phyloP scores from a whole-genome alignment of 148 eudicot species.

The Arbutus unedo region DNA sequence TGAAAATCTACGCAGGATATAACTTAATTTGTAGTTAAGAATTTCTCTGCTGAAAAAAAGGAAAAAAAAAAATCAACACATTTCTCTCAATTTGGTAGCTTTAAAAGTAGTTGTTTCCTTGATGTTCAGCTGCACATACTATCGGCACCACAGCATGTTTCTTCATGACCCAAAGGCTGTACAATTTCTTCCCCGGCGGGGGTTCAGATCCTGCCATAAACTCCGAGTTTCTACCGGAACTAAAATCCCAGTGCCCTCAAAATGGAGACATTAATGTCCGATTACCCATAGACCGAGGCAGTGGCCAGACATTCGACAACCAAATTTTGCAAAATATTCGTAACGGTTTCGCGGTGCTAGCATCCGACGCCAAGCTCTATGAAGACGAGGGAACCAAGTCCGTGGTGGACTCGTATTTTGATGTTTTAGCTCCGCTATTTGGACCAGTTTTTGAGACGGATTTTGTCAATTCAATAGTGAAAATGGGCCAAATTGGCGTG shows the following conservation, averaged over 20 bases:
- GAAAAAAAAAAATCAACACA: neutral
- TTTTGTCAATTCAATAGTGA: slow-evolving; percentile 50
- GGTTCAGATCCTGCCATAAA: slow-evolving; percentile 52
- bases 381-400: slow-evolving; percentile 39
- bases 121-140: slow-evolving; percentile 49
- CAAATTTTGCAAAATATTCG: slow-evolving; percentile 43
- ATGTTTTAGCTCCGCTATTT: slow-evolving; percentile 14
- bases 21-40: no score
- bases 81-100: neutral
- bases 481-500: slow-evolving; percentile 53
- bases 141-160: slow-evolving; percentile 63
- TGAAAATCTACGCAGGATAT: no score
- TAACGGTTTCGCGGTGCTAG: slow-evolving; percentile 50
- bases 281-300: slow-evolving; percentile 41
- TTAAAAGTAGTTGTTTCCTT: neutral
- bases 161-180: slow-evolving; percentile 53
- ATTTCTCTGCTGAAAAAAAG: no score
- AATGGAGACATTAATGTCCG: slow-evolving; percentile 41
- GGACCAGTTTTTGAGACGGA: slow-evolving; percentile 46
- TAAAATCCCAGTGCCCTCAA: slow-evolving; percentile 39
- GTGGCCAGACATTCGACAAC: slow-evolving; percentile 35
- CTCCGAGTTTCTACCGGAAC: slow-evolving; percentile 38
- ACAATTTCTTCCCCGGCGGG: slow-evolving; percentile 39
- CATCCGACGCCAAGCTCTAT: slow-evolving; percentile 52
- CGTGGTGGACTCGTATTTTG: slow-evolving; percentile 46